phyloP scores from a whole-genome alignment of 2,329 filamentous ascomycete genomes.

The Didymella lethalis region DNA sequence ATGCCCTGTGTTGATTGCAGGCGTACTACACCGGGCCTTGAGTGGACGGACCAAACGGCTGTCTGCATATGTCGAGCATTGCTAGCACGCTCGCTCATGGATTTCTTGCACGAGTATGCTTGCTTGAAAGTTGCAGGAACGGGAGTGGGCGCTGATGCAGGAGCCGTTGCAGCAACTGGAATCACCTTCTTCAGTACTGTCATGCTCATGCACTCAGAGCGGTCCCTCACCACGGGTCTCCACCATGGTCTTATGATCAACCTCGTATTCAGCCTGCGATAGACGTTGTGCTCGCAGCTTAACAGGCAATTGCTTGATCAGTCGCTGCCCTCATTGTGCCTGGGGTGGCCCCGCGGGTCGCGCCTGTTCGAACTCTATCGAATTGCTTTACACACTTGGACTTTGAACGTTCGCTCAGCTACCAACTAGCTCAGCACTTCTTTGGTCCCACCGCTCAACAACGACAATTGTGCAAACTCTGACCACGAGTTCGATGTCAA shows the following conservation, averaged over 20 bases:
- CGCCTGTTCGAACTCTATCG: constrained; percentile 11
- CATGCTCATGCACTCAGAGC: neutral
- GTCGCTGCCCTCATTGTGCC: constrained; percentile 1
- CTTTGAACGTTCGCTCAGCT: constrained; percentile 1
- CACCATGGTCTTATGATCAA: neutral
- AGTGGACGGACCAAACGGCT: constrained; percentile 2
- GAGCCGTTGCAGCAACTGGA: neutral
- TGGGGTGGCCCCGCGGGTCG: constrained; percentile 2
- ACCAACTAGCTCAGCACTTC: constrained; percentile 1
- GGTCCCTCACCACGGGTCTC: neutral
- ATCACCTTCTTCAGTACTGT: neutral
- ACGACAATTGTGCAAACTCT: neutral
- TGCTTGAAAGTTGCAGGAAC: constrained; percentile 8
- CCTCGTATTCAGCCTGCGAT: constrained; percentile 2
- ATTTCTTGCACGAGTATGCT: neutral
- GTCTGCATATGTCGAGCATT: constrained; percentile 1
- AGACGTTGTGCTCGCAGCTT: constrained; percentile 7
- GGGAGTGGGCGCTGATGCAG: neutral
- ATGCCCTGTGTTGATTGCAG: constrained; percentile 1
- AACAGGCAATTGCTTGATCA: neutral
- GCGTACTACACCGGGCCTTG: neutral
- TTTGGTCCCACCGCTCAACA: neutral
- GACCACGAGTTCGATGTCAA: neutral
- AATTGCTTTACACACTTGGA: neutral
- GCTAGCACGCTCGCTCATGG: constrained; percentile 11